Percentiles rank a stretch among this genome's conserved stretches.
Conservation (phyloP, 1,284 basidiomycete species). For the Earliella scabrosa region DNA sequence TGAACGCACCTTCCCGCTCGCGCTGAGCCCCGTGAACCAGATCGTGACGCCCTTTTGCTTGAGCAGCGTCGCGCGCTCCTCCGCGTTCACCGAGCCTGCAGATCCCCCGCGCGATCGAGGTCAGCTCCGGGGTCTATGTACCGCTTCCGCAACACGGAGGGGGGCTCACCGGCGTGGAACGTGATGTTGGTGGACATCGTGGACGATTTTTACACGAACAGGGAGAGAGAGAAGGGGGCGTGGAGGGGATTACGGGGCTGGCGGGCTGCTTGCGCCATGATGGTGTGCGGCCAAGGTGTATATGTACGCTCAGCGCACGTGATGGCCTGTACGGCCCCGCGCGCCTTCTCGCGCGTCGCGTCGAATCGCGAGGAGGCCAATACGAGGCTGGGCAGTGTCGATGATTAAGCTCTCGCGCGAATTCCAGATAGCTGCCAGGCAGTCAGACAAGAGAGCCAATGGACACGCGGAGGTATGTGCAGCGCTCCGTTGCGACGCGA, state of each 20-base stretch:
- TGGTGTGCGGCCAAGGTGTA: conserved; percentile 18
- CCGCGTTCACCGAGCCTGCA: conserved; percentile 71
- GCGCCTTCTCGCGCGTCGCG: conserved; percentile 6
- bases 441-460: conserved; percentile 9
- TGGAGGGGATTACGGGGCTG: background rate
- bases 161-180: conserved; percentile 65
- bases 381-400: conserved; percentile 9
- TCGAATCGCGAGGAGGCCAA: conserved; percentile 5
- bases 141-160: background rate
- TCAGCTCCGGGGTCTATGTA: background rate
- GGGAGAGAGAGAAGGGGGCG: background rate
- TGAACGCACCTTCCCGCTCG: conserved; percentile 78
- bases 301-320: conserved; percentile 26
- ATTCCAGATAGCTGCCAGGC: conserved; percentile 23
- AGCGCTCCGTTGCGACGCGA: too few species aligned
- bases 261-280: conserved; percentile 23
- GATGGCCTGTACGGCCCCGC: conserved; percentile 6
- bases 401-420: conserved; percentile 22
- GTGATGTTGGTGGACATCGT: conserved; percentile 87
- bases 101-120: background rate
- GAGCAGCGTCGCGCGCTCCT: conserved; percentile 73
- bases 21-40: conserved; percentile 95
- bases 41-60: conserved; percentile 87
- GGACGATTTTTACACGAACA: background rate
- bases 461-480: conserved; percentile 17